A percentile compares a stretch with the other conserved stretches of the same genome.
Conservation (phyloP, 2,329 filamentous ascomycete genomes). For the Fusarium albidum region DNA sequence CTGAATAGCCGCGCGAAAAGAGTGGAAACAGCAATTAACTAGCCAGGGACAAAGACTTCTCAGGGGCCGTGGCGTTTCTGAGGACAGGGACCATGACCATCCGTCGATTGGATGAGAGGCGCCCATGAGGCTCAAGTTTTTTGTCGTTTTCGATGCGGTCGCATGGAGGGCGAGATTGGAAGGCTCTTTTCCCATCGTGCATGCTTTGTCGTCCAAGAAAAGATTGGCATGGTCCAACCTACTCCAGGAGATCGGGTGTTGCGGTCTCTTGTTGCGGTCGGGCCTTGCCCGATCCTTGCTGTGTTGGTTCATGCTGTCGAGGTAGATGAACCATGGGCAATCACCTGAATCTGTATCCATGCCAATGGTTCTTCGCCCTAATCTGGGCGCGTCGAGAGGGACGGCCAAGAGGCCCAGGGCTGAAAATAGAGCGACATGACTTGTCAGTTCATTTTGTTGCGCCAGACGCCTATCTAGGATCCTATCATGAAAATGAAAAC, state of each 20-base stretch:
- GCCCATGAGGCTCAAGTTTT: constrained; percentile 29
- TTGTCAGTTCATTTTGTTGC: constrained; percentile 49
- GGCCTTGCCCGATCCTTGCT: constrained; percentile 6
- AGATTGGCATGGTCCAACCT: constrained; percentile 15
- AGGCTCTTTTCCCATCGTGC: constrained; percentile 9
- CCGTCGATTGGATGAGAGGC: constrained; percentile 32
- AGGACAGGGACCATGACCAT: constrained; percentile 10
- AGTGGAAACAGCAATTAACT: neutral
- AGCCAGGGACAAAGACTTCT: neutral
- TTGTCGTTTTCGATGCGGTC: constrained; percentile 37
- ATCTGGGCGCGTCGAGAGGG: constrained; percentile 12
- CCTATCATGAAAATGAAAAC: constrained; percentile 45
- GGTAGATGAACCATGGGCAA: constrained; percentile 4
- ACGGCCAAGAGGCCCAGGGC: neutral
- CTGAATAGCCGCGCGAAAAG: constrained; percentile 27
- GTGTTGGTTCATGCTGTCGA: constrained; percentile 15
- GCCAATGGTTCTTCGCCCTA: constrained; percentile 16
- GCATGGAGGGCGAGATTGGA: constrained; percentile 43
- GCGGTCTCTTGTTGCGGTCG: constrained; percentile 5
- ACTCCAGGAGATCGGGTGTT: constrained; percentile 16
- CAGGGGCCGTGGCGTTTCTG: constrained; percentile 16
- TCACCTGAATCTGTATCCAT: constrained; percentile 26
- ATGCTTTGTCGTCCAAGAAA: constrained; percentile 22
- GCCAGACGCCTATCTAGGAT: constrained; percentile 54
- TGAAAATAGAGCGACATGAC: constrained; percentile 38